Percentiles rank a stretch among this genome's conserved stretches.
These are phyloP conservation scores for Apiospora saccharicola DNA, from an alignment of 2,329 filamentous ascomycete genomes.

Conservation along the genomic window DNA sequence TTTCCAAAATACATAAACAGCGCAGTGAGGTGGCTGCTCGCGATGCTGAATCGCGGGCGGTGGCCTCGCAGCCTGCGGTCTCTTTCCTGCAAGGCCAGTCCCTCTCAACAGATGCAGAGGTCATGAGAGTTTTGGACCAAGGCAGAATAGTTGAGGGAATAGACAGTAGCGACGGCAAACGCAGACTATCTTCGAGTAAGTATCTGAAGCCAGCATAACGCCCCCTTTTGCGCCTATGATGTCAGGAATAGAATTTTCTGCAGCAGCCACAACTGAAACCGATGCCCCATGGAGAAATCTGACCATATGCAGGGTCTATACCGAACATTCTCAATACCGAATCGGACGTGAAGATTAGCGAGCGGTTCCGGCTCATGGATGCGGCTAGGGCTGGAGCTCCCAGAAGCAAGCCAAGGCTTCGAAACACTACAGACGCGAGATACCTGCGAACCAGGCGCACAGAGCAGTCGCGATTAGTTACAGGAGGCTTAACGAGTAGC, in stretches of 20 bases:
- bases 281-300: neutral
- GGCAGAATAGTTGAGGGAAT: neutral
- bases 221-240: neutral
- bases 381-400: conserved; percentile 10
- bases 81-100: conserved; percentile 6
- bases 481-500: neutral
- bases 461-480: neutral
- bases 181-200: neutral
- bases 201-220: neutral
- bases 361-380: conserved; percentile 35
- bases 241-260: neutral
- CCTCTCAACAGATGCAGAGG: conserved; percentile 5
- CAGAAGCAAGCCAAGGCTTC: neutral
- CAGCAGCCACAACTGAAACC: neutral
- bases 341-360: conserved; percentile 38
- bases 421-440: neutral
- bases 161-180: neutral
- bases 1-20: conserved; percentile 40
- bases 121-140: conserved; percentile 20
- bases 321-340: conserved; percentile 36
- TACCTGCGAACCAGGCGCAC: neutral
- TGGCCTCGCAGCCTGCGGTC: neutral
- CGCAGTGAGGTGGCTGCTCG: conserved; percentile 25
- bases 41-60: neutral
- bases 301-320: neutral